A percentile compares a stretch with the other conserved stretches of the same genome.
phyloP scores from a whole-genome alignment of 2,329 filamentous ascomycete species.

The Zalaria sp. region DNA sequence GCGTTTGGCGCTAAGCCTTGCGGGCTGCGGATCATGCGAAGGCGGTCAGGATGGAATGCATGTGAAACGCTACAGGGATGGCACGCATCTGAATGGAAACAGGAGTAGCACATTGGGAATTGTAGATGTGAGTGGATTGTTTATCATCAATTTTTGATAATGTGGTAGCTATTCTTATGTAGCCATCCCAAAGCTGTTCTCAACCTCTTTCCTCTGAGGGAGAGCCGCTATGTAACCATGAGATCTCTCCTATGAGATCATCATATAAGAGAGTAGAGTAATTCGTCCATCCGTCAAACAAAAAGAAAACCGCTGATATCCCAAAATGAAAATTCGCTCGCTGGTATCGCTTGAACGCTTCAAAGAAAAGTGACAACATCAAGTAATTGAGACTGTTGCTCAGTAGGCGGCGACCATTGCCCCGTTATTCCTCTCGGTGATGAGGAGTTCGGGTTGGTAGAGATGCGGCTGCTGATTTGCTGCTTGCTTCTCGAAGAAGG shows the following conservation, averaged over 20 bases:
- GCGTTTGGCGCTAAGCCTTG: too few species aligned
- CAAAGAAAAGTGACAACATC: not conserved
- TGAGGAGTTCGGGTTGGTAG: conserved; percentile 2
- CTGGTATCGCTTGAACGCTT: conserved; percentile 2
- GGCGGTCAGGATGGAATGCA: too few species aligned
- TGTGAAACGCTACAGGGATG: too few species aligned
- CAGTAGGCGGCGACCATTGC: conserved; percentile 6
- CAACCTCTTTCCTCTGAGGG: too few species aligned
- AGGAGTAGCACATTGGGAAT: too few species aligned
- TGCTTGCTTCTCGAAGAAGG: conserved; percentile 3
- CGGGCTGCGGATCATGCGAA: too few species aligned
- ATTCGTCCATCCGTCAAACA: not conserved
- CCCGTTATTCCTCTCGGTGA: conserved; percentile 1
- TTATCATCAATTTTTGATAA: too few species aligned
- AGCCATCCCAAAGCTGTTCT: too few species aligned
- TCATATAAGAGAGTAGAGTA: not conserved
- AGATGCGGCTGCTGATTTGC: not conserved
- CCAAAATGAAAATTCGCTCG: conserved; percentile 1
- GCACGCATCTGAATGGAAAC: too few species aligned
- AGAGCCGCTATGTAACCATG: too few species aligned
- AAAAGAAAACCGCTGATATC: not conserved
- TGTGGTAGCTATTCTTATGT: too few species aligned
- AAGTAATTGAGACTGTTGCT: not conserved
- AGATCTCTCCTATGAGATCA: not conserved
- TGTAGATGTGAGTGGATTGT: too few species aligned